phyloP scores from a whole-genome alignment of 495 filamentous ascomycete species.

The Xylaria palmicola region DNA sequence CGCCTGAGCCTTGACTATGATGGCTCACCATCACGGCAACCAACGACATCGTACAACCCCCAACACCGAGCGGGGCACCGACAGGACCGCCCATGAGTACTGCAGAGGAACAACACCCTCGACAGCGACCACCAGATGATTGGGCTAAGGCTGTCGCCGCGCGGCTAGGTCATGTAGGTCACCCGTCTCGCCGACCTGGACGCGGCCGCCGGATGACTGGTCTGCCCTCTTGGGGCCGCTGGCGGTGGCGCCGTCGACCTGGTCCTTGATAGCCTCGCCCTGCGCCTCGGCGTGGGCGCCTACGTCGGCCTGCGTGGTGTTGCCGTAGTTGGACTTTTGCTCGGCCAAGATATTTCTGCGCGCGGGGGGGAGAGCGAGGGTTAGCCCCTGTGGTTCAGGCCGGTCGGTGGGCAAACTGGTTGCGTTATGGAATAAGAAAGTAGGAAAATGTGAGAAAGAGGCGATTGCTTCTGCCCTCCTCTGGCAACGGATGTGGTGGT shows the following conservation, averaged over 20 bases:
- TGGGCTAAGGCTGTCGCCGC: constrained; percentile 19
- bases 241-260: constrained; percentile 25
- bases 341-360: constrained; percentile 26
- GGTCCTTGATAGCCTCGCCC: constrained; percentile 27
- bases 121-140: neutral
- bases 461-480: neutral
- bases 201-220: constrained; percentile 22
- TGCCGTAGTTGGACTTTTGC: constrained; percentile 13
- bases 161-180: constrained; percentile 30
- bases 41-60: too few species aligned
- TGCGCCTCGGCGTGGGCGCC: constrained; percentile 16
- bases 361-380: neutral
- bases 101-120: neutral
- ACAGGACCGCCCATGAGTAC: too few species aligned
- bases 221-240: constrained; percentile 27
- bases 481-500: neutral
- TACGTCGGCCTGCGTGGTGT: constrained; percentile 18
- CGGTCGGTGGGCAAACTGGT: too few species aligned
- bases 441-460: neutral
- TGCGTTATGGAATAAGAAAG: neutral
- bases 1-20: too few species aligned
- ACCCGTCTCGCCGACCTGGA: constrained; percentile 30
- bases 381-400: neutral
- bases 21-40: too few species aligned
- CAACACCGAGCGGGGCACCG: too few species aligned